Evolutionary conservation across 331 rosid genomes (phyloP), one percentile per base, ranked within the genome.

Genomic region (Prunus yedoensis): DNA sequence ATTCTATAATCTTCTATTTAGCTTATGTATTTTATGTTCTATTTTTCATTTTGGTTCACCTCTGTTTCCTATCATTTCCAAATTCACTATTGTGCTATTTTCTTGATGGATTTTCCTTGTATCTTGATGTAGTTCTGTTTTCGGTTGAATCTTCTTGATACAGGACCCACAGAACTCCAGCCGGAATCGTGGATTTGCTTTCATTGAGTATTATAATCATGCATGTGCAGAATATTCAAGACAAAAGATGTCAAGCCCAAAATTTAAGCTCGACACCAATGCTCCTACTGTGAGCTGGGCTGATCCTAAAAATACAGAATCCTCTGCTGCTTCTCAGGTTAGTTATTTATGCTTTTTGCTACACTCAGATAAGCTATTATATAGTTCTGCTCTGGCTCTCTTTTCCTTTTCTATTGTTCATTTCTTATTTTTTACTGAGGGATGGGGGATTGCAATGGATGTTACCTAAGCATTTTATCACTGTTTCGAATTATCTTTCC

Each of bases 261-360:
- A 85, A 21, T 91, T 87, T 71, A 87, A 85, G 82, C 93, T 87
- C 15, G 89, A 81, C 57, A 71, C 18, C 53, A 91, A 79, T 81
- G 82, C 87, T 70, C 94, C 94, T 79, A 89, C 89, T 10, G 89
- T 89, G 69, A 84, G 88, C 68, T 91, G 96, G 96, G 90, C 90
- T 69, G 90, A 91, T 80, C 90, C 93, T 63, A 89, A 75, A 77
- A 88, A 84, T 85, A 32, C 85, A 30, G 93, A 89, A 51, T 88
- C 93, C 60, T 79, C 91, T 45, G 79, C 87, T 66, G 71, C 83
- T 25, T 79, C 87, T 57, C 96, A 89, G 90, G 93, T 91, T 56
- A 52, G 78, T 68, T 38, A 25, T 62, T 4, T 6, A 3, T 62
- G 68, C 68, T n/a, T 61, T 61, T 62, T 3, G n/a, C 1, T 14